These are phyloP conservation scores for Nakazawaea populi DNA, from an alignment of 805 yeast genomes.

Conservation along the genomic window DNA sequence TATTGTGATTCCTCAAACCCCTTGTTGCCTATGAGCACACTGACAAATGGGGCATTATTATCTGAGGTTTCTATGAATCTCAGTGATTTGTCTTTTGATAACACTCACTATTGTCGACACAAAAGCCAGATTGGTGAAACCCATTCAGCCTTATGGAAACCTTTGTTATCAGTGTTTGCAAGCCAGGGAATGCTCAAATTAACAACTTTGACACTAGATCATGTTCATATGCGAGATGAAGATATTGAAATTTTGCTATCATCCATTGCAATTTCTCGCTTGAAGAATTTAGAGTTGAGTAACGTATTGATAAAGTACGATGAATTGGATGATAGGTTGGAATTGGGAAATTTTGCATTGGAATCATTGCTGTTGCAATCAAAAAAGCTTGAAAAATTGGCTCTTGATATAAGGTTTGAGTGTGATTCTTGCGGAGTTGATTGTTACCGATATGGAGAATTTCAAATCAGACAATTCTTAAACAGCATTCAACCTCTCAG, in stretches of 20 bases:
- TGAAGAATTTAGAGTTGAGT: conserved; percentile 7
- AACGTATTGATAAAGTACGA: conserved; percentile 2
- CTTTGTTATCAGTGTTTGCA: not conserved
- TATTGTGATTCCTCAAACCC: too few species aligned
- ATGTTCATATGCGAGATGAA: not conserved
- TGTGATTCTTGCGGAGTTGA: conserved; percentile 6
- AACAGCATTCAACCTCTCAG: conserved; percentile 5
- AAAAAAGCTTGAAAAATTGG: not conserved
- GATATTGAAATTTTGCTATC: conserved; percentile 2
- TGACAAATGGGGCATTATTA: too few species aligned
- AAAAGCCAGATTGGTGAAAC: not conserved
- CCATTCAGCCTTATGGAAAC: not conserved
- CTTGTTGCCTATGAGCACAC: too few species aligned
- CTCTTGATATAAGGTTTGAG: conserved; percentile 7
- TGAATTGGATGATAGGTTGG: not conserved
- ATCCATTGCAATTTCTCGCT: not conserved
- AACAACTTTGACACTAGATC: conserved; percentile 5
- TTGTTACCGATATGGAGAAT: conserved; percentile 2
- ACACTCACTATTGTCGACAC: too few species aligned
- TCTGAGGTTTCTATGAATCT: too few species aligned
- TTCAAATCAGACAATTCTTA: conserved; percentile 4
- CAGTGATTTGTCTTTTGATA: too few species aligned
- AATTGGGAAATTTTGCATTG: not conserved
- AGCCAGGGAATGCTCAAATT: not conserved
- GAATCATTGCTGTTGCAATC: not conserved